These are phyloP conservation scores for Aegilops longissima DNA, from an alignment of 176 grass and related monocot species.

Conservation along the genomic window DNA sequence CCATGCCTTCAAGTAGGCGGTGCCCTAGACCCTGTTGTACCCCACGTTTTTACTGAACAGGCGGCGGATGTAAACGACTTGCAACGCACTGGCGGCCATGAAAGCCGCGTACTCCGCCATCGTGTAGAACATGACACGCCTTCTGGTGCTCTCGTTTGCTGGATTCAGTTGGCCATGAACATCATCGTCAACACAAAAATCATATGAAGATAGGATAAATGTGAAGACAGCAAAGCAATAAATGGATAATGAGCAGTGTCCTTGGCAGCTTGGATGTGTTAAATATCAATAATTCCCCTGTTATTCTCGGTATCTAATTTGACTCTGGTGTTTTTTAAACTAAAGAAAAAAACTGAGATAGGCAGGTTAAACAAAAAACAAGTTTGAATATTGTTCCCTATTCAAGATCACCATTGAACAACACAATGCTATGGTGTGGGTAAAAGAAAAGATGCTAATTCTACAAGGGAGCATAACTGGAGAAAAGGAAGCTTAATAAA, in stretches of 20 bases:
- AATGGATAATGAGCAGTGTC: background rate
- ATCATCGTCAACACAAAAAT: background rate
- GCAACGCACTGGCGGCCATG: conserved; percentile 71
- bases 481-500: background rate
- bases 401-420: background rate
- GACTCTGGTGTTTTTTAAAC: background rate
- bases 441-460: background rate
- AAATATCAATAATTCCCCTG: background rate
- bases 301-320: background rate
- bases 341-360: background rate
- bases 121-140: conserved; percentile 83
- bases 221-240: background rate
- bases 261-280: background rate
- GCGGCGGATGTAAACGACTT: conserved; percentile 88
- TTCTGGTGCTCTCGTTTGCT: conserved; percentile 99
- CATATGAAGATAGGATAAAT: background rate
- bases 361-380: background rate
- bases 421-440: background rate
- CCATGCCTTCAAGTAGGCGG: conserved; percentile 4
- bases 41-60: conserved; percentile 85
- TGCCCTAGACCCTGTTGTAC: conserved; percentile 84
- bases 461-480: background rate
- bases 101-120: conserved; percentile 75
- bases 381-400: background rate
- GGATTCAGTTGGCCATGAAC: conserved; percentile 34